These are phyloP conservation scores for Bathelium albidoporum DNA, from an alignment of 495 filamentous ascomycete genomes.

Conservation along the genomic window DNA sequence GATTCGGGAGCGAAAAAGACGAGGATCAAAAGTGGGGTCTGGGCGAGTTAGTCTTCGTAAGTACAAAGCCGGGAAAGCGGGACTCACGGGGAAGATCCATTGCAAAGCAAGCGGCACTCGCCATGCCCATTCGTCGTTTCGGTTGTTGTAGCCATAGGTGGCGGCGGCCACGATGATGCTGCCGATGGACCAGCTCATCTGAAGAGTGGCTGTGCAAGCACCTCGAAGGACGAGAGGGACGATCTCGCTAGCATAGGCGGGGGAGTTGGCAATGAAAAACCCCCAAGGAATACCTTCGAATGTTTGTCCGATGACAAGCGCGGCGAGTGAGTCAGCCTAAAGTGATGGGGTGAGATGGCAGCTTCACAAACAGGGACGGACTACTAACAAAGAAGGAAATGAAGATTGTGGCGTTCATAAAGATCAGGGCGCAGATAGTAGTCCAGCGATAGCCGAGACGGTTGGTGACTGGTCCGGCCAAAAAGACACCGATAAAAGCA, in stretches of 20 bases:
- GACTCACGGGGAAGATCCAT: slow-evolving; percentile 17
- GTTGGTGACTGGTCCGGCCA: slow-evolving; percentile 10
- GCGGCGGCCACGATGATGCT: slow-evolving; percentile 10
- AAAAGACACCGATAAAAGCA: slow-evolving; percentile 12
- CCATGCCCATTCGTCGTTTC: slow-evolving; percentile 14
- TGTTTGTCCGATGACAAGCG: slow-evolving; percentile 8
- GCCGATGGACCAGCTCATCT: slow-evolving; percentile 14
- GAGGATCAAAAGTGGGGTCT: slow-evolving; percentile 10
- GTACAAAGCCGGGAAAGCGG: background rate
- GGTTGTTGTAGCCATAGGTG: slow-evolving; percentile 5
- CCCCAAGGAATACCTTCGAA: slow-evolving; percentile 18
- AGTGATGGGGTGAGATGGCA: background rate
- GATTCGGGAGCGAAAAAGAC: slow-evolving; percentile 19
- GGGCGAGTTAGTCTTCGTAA: background rate
- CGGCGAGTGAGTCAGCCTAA: slow-evolving; percentile 17
- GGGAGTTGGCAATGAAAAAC: slow-evolving; percentile 13
- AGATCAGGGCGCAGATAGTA: slow-evolving; percentile 8
- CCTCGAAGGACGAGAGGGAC: slow-evolving; percentile 12
- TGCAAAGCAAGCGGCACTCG: slow-evolving; percentile 18
- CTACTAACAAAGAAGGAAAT: slow-evolving; percentile 21
- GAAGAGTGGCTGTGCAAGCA: slow-evolving; percentile 7
- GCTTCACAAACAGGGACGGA: slow-evolving; percentile 2
- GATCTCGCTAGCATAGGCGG: slow-evolving; percentile 16
- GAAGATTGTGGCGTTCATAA: slow-evolving; percentile 14
- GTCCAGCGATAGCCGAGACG: slow-evolving; percentile 13